Base-by-base conservation (phyloP, 2,329 filamentous ascomycete genomes). In the Fusarium irregulare region DNA sequence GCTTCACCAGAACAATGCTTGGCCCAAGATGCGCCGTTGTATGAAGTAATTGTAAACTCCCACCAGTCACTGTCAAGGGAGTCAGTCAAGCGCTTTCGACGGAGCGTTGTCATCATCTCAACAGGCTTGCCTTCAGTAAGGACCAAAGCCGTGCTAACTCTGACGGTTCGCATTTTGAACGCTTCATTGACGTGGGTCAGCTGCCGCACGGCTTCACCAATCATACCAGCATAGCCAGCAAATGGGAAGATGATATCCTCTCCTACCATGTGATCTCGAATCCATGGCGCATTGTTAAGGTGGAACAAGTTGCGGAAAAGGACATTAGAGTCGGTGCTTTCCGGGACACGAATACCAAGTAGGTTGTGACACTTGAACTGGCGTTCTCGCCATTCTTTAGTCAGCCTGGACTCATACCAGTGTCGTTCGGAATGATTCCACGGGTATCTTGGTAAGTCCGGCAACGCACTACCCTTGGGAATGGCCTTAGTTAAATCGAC, bases 21-120 rank as follows among this genome's bases (percentile, higher is more conserved):
- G 1, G 56, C 56, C 56, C 56, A 59, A 12, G 21, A 10, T 13
- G 56, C 25, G 4, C 56, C 56, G 6, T 59, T 59, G 20, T 46
- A 56, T 12, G 56, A 59, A 8, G 30, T n/a, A 18, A 59, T 56
- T 1, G 40, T 46, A 4, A 59, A 46, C 23, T 56, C 56, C 56
- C 56, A 59, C 56, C 49, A 59, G 11, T 59, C 49, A 13, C 56
- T 59, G 1, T 59, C 56, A 11, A 59, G 56, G 18, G 30, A 56
- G 40, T 56, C 44, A 16, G 56, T 59, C 49, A 59, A 28, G 4
- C 23, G 56, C 7, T 56, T 55, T 5, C 56, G 56, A 4, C 30
- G 41, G 4, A 59, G 30, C 5, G 49, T 46, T 20, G 56, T 55
- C 56, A 46, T 59, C 2, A 59, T 56, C 23, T 59, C 56, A 7